Base-by-base conservation (phyloP, 495 filamentous ascomycete species). In the Penicillium malachiteum region DNA sequence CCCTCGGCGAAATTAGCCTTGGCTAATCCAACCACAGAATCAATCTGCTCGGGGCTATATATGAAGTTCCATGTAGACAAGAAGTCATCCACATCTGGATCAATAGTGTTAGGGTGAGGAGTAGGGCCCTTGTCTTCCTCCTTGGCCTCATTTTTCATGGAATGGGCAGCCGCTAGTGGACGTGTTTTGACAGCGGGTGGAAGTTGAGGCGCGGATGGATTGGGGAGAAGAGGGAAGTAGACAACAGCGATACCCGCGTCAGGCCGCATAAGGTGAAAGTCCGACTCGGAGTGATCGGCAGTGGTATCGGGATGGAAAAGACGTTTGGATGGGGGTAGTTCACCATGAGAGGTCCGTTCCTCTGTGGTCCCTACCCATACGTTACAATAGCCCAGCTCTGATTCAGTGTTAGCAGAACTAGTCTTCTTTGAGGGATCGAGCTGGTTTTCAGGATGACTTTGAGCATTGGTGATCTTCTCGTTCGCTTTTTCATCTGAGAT, bases 41-140 rank as follows among this genome's bases (percentile, higher is more conserved):
- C 92, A 44, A 97, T 79, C 64, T 97, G 86, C 52, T 90, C 81
- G 0, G 91, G 88, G 34, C 88, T 91, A 71, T 96, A 97, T 41
- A 96, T 84, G 66, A 97, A 97, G 68, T 97, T 98, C 94, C 94
- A 97, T 1, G 94, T 98, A 60, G 84, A 89, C 71, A 97, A 81
- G 75, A 92, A 98, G 47, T 92, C 89, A 54, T 82, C 84, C 11
- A 78, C 82, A 34, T 87, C 82, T 0, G 94, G 93, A 66, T 96
- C 86, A 26, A 97, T 87, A 48, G 83, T 87, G 6, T 80, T 79
- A 1, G 93, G 88, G 16, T 86, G 83, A 0, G 74, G 72, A 65
- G 52, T 0, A 65, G 70, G 12, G 5, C 16, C 18, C 0, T 52
- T 7, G 13, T 60, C 39, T 14, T 55, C 48, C 4, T 71, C 69